phyloP scores from a whole-genome alignment of 768 basidiomycete genomes.

The Naganishia vaughanmartiniae region DNA sequence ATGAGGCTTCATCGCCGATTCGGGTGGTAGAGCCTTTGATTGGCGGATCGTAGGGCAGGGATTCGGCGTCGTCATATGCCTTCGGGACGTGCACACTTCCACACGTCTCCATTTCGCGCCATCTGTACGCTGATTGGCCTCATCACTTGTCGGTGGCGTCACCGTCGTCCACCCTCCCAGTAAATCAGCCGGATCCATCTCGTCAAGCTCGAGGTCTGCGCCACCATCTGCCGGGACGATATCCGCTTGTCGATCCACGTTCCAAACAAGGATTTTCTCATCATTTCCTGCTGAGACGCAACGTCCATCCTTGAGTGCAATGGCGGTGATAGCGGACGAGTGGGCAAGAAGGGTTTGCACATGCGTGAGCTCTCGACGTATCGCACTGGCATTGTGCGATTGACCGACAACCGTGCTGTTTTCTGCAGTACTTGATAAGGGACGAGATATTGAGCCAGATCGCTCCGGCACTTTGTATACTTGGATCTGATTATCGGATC shows the following conservation, averaged over 20 bases:
- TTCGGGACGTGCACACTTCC: conserved; percentile 40
- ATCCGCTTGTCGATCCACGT: conserved; percentile 36
- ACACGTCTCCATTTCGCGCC: conserved; percentile 35
- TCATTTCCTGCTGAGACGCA: conserved; percentile 48
- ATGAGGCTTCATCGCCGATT: conserved; percentile 33
- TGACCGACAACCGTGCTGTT: neutral
- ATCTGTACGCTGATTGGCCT: neutral
- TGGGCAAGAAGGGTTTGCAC: conserved; percentile 48
- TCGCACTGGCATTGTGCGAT: neutral
- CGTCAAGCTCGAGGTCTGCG: conserved; percentile 22
- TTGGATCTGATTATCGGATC: conserved; percentile 49
- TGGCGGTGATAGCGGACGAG: conserved; percentile 42
- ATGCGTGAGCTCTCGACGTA: conserved; percentile 37
- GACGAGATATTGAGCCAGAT: neutral
- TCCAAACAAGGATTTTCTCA: conserved; percentile 49
- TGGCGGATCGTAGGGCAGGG: neutral
- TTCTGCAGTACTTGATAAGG: neutral
- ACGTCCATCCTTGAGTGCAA: conserved; percentile 40
- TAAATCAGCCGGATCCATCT: conserved; percentile 6
- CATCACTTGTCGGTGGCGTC: neutral
- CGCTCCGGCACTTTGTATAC: conserved; percentile 42
- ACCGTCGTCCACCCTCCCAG: conserved; percentile 1
- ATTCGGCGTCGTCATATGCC: neutral
- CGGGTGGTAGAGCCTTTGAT: neutral
- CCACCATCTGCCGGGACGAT: conserved; percentile 24